Evolutionary conservation across 2,329 filamentous ascomycete genomes (phyloP), one percentile per base, ranked within the genome.

Genomic region (Ascochyta koolunga): DNA sequence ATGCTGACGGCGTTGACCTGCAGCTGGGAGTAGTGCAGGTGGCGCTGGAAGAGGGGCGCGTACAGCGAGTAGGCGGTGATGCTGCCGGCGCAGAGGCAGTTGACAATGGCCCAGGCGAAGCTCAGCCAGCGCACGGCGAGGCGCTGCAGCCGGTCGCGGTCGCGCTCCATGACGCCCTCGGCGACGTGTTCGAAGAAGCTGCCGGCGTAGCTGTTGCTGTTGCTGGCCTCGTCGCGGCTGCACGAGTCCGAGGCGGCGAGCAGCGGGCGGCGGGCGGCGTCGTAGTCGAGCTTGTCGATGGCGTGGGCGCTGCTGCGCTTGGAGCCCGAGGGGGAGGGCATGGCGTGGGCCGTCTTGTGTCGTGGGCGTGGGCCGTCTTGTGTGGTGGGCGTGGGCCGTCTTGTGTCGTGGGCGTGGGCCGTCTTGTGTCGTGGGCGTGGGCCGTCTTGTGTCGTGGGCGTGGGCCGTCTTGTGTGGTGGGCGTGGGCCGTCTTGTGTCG

Each of bases 41-140:
- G 87, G 50, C 89, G 88, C 74, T 96, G 91, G 78, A 99, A 91
- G 41, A 96, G 82, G 63, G 91, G 93, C 8, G 90, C 95, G 73
- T 98, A 99, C 27, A 99, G 86, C 31, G 92, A 96, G 79, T 95
- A 99, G 42, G 92, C 90, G 43, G 91, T 92, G 68, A 98, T 91
- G 67, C 91, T 96, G 58, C 93, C 95, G 25, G 92, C 93, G 72
- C 90, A 95, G 27, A 97, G 83, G 64, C 84, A 86, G 68, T 80
- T 84, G 55, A 87, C 70, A 49, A 87, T 78, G 31, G 84, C 85
- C 81, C 82, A 86, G 25, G 73, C 74, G 69, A 88, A 88, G 70
- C 82, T 84, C 53, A 80, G 66, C 58, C 84, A 81, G 49, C 84
- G 78, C 4, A 80, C 66, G 7, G 81, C 71, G 60, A 84, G 77